These are phyloP conservation scores for Colletotrichum phormii DNA, from an alignment of 2,329 filamentous ascomycete genomes.

Conservation along the genomic window DNA sequence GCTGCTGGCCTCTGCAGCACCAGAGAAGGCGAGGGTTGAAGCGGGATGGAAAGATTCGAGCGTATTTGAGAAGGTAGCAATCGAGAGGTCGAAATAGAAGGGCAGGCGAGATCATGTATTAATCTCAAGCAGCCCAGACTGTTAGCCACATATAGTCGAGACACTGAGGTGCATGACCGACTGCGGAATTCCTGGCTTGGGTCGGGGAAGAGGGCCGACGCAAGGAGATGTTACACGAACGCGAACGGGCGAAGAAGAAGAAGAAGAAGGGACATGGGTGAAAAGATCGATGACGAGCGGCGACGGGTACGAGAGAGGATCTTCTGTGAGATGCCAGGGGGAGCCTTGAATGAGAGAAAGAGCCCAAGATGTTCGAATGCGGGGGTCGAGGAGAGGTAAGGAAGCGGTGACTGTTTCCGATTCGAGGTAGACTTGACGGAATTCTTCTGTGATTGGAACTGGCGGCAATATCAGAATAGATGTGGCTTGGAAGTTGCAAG, in stretches of 20 bases:
- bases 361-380: neutral
- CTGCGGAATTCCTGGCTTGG: neutral
- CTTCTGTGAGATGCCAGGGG: neutral
- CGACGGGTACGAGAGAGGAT: neutral
- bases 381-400: neutral
- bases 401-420: neutral
- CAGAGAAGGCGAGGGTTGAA: neutral
- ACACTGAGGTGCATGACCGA: conserved; percentile 25
- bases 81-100: neutral
- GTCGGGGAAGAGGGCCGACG: conserved; percentile 7
- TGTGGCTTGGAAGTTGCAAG: neutral
- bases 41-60: neutral
- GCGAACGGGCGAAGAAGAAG: conserved; percentile 21
- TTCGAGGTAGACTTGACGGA: neutral
- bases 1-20: conserved; percentile 12
- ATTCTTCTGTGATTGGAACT: neutral
- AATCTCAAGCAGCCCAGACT: conserved; percentile 30
- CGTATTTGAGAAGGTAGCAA: neutral
- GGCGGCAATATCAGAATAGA: neutral
- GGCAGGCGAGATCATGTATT: conserved; percentile 26
- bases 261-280: conserved; percentile 23
- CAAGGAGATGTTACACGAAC: conserved; percentile 13
- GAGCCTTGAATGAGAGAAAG: neutral
- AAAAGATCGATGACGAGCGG: neutral
- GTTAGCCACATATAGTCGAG: conserved; percentile 12